Evolutionary conservation across 208 protist species (phyloP), one percentile per base, ranked within the genome.

Genomic region (Crithidia brevicula): DNA sequence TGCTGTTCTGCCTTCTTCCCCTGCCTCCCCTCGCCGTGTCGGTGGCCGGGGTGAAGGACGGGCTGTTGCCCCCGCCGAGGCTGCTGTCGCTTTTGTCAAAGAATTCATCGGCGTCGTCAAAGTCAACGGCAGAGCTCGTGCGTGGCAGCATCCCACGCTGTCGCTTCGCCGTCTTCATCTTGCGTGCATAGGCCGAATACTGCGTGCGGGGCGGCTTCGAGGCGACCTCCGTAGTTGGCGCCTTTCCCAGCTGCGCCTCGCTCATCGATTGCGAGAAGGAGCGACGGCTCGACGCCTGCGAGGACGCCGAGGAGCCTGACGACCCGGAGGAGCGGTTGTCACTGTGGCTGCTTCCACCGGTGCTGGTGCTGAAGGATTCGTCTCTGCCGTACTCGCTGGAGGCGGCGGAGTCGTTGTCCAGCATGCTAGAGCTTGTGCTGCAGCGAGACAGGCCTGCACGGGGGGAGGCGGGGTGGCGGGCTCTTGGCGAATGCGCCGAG

Each of bases 71-170:
- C 8, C 20, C 46, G 30, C 50, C 67, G 18, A 67, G 18, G 42
- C 42, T 74, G 51, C 67, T 74, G 52, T 67, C 59, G 52, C 68
- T 74, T n/a, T 60, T 34, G 45, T 50, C 63, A 25, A 74, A 74
- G 30, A 74, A 74, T 6, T 51, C 68, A 27, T 61, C 63, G 23
- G 68, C 68, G 25, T 27, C 60, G 23, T 67, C 45, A 27, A 74
- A 67, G 60, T 74, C 54, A 15, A 74, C 60, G 15, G 50, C 49
- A 45, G 58, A 67, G 68, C 42, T 59, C 33, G 10, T 43, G 10
- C 28, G 49, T 1, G 43, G 25, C 30, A 46, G 49, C 30, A 3
- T 9, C 9, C n/a, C 27, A 4, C 59, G 59, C 28, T 16, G 59
- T 11, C 31, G 31, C 10, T 54, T 54, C 59, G 45, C 59, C 30